Evolutionary conservation across 2,329 filamentous ascomycete species (phyloP), one percentile per base, ranked within the genome.

Genomic region (Hypoxylon sp.): DNA sequence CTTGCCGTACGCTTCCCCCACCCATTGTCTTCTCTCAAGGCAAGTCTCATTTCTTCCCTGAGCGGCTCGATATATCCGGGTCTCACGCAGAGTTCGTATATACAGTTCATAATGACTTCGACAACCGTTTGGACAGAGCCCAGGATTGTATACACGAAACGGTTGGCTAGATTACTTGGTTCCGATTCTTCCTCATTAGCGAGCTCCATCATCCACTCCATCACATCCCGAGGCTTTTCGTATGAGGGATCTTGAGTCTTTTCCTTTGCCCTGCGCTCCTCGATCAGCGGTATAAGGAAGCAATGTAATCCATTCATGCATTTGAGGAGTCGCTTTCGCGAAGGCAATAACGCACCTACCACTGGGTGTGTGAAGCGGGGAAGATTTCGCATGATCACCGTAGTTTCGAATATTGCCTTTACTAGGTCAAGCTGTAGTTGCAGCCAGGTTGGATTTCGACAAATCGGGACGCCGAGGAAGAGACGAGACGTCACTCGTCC

Each of bases 141-240:
- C 11, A 46, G 23, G 7, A 46, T 46, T 9, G 41, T 46, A 46
- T 46, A 46, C 3, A 46, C 41, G 41, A 46, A 46, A 0, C 41
- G 19, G 23, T 46, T 46, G 41, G 41, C 41, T n/a, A 46, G 23
- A 25, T 46, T 46, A 7, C 41, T 46, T 46, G 41, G 41, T 46
- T 46, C 41, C 12, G 41, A 46, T 46, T 46, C 41, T 46, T 46
- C 19, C 19, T 46, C 41, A 25, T 46, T 46, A 46, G 41, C 41
- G 12, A 46, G 41, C n/a, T 46, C 41, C 41, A 46, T 46, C 41
- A 46, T 46, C 41, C 41, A 46, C 23, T 46, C 19, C 41, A 46
- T 46, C 19, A 46, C 41, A n/a, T 46, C 41, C 23, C 25, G 23
- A 3, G 41, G 41, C 12, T 4, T 21, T 46, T 46, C 23, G 23